Percentiles rank a stretch among this genome's conserved stretches.
Conservation (phyloP, 495 filamentous ascomycete species). For the Umbilicaria muhlenbergii region DNA sequence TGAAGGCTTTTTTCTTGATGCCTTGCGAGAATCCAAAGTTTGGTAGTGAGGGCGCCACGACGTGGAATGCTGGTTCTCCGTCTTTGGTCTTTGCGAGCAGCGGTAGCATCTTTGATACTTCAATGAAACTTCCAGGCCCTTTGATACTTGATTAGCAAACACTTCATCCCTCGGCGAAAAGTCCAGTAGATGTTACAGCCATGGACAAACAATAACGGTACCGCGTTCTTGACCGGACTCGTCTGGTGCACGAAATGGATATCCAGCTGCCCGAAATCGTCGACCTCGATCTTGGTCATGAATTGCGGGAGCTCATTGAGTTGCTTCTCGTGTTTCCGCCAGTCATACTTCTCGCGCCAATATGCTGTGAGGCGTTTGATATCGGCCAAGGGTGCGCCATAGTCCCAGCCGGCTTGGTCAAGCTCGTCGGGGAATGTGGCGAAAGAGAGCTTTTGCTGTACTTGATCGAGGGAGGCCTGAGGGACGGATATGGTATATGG, state of each 20-base stretch:
- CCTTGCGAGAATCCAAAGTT: conserved; percentile 54
- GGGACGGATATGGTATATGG: conserved; percentile 28
- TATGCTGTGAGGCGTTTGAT: conserved; percentile 28
- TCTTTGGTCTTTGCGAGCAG: conserved; percentile 31
- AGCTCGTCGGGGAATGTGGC: conserved; percentile 32
- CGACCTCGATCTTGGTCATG: conserved; percentile 15
- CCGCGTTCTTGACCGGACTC: conserved; percentile 28
- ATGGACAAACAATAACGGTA: conserved; percentile 47
- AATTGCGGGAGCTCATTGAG: conserved; percentile 27
- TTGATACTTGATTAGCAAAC: conserved; percentile 1
- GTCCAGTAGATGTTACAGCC: conserved; percentile 26
- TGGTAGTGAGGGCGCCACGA: conserved; percentile 55
- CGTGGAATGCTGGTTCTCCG: conserved; percentile 42
- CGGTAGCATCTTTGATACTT: conserved; percentile 45
- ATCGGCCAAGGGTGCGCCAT: conserved; percentile 30
- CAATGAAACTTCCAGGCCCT: conserved; percentile 58
- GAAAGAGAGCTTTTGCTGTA: conserved; percentile 27
- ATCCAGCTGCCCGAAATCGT: conserved; percentile 28
- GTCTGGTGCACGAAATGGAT: conserved; percentile 38
- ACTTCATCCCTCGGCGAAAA: background rate
- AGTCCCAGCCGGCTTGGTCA: conserved; percentile 27
- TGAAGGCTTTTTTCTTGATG: conserved; percentile 30
- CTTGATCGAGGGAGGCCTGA: conserved; percentile 20
- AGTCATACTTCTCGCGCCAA: conserved; percentile 33
- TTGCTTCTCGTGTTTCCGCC: conserved; percentile 25